Conservation (phyloP, 2,329 filamentous ascomycete genomes). For the Ophiostoma populinum region DNA sequence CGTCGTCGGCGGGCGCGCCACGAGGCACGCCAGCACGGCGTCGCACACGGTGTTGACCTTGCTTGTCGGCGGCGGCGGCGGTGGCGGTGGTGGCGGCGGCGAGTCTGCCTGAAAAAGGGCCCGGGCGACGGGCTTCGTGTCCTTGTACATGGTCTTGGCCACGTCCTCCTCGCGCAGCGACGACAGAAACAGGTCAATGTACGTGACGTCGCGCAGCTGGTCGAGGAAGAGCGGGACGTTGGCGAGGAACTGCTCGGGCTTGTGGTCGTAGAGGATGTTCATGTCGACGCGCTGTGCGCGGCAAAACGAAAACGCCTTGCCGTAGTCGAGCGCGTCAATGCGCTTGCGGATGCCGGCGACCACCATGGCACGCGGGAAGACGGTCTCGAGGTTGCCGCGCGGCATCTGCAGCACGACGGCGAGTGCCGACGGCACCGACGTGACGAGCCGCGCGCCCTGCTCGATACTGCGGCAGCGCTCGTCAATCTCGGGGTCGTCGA, state of each 20-base stretch:
- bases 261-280: conserved; percentile 92
- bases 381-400: conserved; percentile 85
- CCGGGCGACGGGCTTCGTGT: conserved; percentile 33
- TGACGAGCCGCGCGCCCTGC: conserved; percentile 71
- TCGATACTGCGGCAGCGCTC: conserved; percentile 88
- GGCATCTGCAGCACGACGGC: conserved; percentile 87
- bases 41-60: conserved; percentile 88
- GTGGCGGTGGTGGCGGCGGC: not conserved
- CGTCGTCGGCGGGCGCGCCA: conserved; percentile 38
- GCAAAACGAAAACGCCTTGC: conserved; percentile 70
- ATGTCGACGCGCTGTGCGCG: conserved; percentile 90
- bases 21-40: conserved; percentile 55
- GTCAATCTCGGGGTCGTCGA: conserved; percentile 78
- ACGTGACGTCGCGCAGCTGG: conserved; percentile 64
- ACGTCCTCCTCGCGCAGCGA: conserved; percentile 83
- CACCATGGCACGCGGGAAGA: conserved; percentile 83
- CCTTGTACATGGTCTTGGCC: conserved; percentile 79
- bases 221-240: conserved; percentile 63
- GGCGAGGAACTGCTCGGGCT: conserved; percentile 67
- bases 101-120: not conserved
- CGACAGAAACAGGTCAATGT: conserved; percentile 82
- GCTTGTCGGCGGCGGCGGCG: conserved; percentile 13
- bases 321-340: conserved; percentile 68
- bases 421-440: conserved; percentile 76
- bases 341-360: conserved; percentile 72